Conservation (phyloP, 164 flowering plant genomes). For the Vitis cinerea region DNA sequence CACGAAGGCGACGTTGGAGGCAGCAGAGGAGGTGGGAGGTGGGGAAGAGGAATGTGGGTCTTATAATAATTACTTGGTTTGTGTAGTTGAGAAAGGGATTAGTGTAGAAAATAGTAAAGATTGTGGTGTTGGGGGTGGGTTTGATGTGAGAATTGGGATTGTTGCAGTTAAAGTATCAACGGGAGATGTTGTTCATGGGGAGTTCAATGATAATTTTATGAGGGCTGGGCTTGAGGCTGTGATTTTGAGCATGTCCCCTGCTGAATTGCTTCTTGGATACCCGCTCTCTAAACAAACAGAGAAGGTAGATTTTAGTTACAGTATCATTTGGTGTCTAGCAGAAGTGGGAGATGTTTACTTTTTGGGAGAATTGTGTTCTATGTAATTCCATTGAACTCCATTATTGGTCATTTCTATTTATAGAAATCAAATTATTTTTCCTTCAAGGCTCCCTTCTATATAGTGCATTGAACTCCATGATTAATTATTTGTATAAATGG, state of each 20-base stretch:
- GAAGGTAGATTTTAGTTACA: constrained; percentile 50
- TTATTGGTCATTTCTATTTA: too few species aligned
- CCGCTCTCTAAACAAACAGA: constrained; percentile 78
- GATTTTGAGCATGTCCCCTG: constrained; percentile 71
- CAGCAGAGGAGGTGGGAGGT: constrained; percentile 74
- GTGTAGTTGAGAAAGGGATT: constrained; percentile 66
- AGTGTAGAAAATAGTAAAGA: constrained; percentile 23
- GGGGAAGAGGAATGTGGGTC: constrained; percentile 58
- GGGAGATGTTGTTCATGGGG: constrained; percentile 87
- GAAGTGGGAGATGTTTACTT: too few species aligned
- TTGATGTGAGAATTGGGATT: constrained; percentile 69
- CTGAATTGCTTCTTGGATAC: constrained; percentile 73
- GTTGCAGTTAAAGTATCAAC: constrained; percentile 82
- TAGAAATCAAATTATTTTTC: too few species aligned
- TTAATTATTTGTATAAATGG: too few species aligned
- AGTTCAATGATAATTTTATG: constrained; percentile 71
- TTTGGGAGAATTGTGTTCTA: too few species aligned
- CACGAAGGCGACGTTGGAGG: constrained; percentile 91
- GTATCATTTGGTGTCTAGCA: too few species aligned
- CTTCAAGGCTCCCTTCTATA: too few species aligned
- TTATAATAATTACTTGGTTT: constrained; percentile 59
- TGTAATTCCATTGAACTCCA: too few species aligned
- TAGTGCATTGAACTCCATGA: too few species aligned
- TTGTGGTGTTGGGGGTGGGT: constrained; percentile 32
- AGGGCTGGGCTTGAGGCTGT: constrained; percentile 75